These are phyloP conservation scores for Sporisorium sorghi DNA, from an alignment of 1,284 basidiomycete species.

Conservation along the genomic window DNA sequence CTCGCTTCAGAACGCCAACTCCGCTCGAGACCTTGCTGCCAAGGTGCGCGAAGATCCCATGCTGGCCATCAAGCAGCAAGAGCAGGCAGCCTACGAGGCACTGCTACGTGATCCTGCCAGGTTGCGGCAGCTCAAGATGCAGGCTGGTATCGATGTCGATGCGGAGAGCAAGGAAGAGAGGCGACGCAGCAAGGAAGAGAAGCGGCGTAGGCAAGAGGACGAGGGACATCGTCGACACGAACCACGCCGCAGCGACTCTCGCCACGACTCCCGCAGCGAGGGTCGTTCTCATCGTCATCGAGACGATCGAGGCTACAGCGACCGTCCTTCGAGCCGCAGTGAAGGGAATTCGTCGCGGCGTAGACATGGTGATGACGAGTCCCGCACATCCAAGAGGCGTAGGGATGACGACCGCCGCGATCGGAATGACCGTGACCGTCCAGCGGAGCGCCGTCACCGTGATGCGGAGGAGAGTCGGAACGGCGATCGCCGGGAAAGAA, in stretches of 20 bases:
- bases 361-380: constrained; percentile 32
- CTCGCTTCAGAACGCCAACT: constrained; percentile 76
- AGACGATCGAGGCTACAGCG: constrained; percentile 58
- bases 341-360: constrained; percentile 34
- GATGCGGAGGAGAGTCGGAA: constrained; percentile 7
- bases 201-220: constrained; percentile 60
- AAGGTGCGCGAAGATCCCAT: constrained; percentile 97
- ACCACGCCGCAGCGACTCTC: constrained; percentile 11
- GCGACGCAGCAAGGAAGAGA: constrained; percentile 74
- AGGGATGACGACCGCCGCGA: constrained; percentile 55
- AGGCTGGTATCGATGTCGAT: constrained; percentile 78
- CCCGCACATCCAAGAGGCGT: constrained; percentile 19
- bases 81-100: constrained; percentile 90
- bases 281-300: constrained; percentile 53
- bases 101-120: constrained; percentile 91
- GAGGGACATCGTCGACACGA: constrained; percentile 10
- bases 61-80: constrained; percentile 95
- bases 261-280: constrained; percentile 11
- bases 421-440: constrained; percentile 47
- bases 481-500: background rate
- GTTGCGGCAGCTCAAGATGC: constrained; percentile 71
- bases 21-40: constrained; percentile 84
- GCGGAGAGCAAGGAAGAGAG: constrained; percentile 69
- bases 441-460: constrained; percentile 44
- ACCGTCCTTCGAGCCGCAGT: constrained; percentile 8